Evolutionary conservation across 2,329 filamentous ascomycete genomes (phyloP), one percentile per base, ranked within the genome.

Genomic region (Paraphaeosphaeria sporulosa): DNA sequence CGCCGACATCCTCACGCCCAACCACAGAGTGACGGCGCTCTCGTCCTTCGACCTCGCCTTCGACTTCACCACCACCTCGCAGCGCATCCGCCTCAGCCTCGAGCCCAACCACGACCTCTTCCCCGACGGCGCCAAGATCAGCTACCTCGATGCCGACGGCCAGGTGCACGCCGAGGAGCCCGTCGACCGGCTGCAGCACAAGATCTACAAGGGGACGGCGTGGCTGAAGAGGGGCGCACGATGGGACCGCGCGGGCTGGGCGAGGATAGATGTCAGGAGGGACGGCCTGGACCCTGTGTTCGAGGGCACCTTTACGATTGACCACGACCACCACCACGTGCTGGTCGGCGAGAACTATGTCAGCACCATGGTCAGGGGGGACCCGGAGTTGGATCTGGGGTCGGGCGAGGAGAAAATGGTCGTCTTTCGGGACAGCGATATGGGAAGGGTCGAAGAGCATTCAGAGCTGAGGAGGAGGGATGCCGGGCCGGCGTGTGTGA

Each of bases 61-160:
- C 76, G 83, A 87, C 59, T 81, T 97, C 38, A 42, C 19, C 34
- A 52, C 21, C 21, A 82, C 86, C 61, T 84, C 86, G 55, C 81
- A 85, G 61, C 86, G 88, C 67, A 83, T 98, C 71, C 92, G 93
- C 66, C 85, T 99, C 55, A 85, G 87, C 57, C 85, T 99, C 51
- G 89, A 95, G 75, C 95, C 95, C 4, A 98, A 98, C 76, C 88
- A 96, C 80, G 92, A 98, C 78, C 89, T 98, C 60, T 83, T 99
- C 48, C 86, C 90, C 57, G 86, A 93, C 17, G 89, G 90, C 69
- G 90, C 94, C 9, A 86, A 85, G 53, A 83, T 99, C 50, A 86
- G 89, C 42, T 90, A 93, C 73, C 78, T 97, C 44, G 88, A 85
- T 57, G 75, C 84, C 12, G 89, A 97, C 76, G 95, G 95, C 55